Conservation (phyloP, 371 early-diverging fungal species). For the Saksenaea oblongispora region DNA sequence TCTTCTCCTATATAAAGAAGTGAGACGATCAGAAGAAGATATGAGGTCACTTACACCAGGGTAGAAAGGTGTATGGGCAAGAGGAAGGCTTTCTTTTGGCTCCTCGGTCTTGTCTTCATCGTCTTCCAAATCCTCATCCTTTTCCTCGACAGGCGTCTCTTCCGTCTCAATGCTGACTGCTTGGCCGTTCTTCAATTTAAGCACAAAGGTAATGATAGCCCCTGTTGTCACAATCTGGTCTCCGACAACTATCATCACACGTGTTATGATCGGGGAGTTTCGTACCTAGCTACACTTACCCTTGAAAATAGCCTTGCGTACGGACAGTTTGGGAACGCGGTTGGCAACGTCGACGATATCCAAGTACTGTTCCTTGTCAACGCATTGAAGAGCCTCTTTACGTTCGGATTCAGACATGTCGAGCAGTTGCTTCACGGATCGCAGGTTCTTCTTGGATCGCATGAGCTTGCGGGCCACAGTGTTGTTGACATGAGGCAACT, state of each 20-base stretch:
- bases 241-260: constrained; percentile 59
- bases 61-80: constrained; percentile 73
- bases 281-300: constrained; percentile 36
- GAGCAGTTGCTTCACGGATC: constrained; percentile 65
- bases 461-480: constrained; percentile 39
- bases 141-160: constrained; percentile 6
- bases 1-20: constrained; percentile 55
- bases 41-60: constrained; percentile 27
- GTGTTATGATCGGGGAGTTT: not conserved
- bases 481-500: constrained; percentile 76
- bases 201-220: constrained; percentile 77
- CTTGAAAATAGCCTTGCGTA: constrained; percentile 77
- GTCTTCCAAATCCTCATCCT: constrained; percentile 25
- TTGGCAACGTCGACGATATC: constrained; percentile 74
- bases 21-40: not conserved
- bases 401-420: constrained; percentile 67
- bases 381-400: constrained; percentile 56
- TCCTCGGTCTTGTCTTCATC: constrained; percentile 34
- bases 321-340: constrained; percentile 72
- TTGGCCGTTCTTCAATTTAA: constrained; percentile 53
- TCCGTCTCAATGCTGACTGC: constrained; percentile 23
- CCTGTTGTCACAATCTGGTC: constrained; percentile 80
- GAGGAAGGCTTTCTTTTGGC: constrained; percentile 31
- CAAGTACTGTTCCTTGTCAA: constrained; percentile 61
- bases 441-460: constrained; percentile 32